phyloP scores from a whole-genome alignment of 805 yeast genomes.

The Saturnispora halmiae region DNA sequence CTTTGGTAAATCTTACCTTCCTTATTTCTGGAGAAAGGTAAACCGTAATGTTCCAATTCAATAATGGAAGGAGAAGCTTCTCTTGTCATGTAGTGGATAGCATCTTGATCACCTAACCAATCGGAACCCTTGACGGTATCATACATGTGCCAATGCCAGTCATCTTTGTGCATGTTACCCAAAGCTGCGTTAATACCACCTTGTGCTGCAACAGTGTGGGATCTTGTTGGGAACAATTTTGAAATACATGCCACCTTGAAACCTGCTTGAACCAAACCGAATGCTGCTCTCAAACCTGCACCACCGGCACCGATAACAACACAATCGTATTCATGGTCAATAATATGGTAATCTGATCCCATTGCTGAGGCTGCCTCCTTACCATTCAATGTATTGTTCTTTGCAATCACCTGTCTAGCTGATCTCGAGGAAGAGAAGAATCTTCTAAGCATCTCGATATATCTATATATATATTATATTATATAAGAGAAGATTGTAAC shows the following conservation, averaged over 20 bases:
- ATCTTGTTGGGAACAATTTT: conserved; percentile 94
- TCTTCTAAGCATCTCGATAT: too few species aligned
- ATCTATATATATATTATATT: too few species aligned
- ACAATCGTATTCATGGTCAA: conserved; percentile 97
- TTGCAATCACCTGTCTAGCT: conserved; percentile 27
- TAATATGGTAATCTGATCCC: conserved; percentile 72
- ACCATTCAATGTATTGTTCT: conserved; percentile 36
- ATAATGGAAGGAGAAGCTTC: conserved; percentile 95
- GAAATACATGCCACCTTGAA: conserved; percentile 96
- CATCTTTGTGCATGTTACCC: conserved; percentile 96
- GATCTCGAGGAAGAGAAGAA: conserved; percentile 24
- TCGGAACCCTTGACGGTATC: conserved; percentile 99
- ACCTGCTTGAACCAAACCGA: conserved; percentile 94
- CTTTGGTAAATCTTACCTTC: conserved; percentile 97
- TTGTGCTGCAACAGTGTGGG: conserved; percentile 98
- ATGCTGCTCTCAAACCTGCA: conserved; percentile 98
- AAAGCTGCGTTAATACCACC: conserved; percentile 99
- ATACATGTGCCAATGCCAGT: conserved; percentile 99
- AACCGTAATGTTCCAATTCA: conserved; percentile 96
- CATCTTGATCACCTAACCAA: conserved; percentile 99
- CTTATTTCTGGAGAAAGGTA: conserved; percentile 94
- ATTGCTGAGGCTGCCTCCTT: conserved; percentile 45
- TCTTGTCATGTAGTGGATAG: conserved; percentile 97
- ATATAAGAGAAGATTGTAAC: too few species aligned
- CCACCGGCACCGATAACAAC: conserved; percentile 99